Evolutionary conservation across 495 filamentous ascomycete species (phyloP).

Genomic region (Daldinia bambusicola): DNA sequence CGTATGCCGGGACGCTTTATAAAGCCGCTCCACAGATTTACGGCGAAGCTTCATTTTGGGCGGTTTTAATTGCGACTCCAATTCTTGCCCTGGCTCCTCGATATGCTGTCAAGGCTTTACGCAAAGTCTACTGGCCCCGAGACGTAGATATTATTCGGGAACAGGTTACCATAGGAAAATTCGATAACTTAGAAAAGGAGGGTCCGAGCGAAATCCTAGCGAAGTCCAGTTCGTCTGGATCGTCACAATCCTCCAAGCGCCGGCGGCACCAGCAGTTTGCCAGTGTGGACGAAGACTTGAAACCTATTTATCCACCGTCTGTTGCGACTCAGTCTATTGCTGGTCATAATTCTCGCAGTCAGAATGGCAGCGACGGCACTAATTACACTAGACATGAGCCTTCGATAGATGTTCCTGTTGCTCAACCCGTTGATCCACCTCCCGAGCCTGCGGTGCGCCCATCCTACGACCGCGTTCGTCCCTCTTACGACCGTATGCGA

Average conservation of each 20-base stretch:
- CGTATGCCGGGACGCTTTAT: constrained; percentile 76
- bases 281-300: constrained; percentile 79
- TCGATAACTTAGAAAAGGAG: constrained; percentile 69
- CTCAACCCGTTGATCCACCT: constrained; percentile 50
- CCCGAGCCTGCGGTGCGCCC: constrained; percentile 54
- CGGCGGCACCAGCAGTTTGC: constrained; percentile 68
- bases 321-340: constrained; percentile 76
- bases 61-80: constrained; percentile 76
- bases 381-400: constrained; percentile 81
- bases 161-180: constrained; percentile 83
- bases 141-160: constrained; percentile 98
- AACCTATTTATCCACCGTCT: constrained; percentile 92
- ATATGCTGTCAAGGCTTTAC: constrained; percentile 82
- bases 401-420: constrained; percentile 53
- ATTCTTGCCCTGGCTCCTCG: constrained; percentile 85
- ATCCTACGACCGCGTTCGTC: constrained; percentile 69
- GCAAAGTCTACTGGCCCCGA: constrained; percentile 91
- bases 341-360: constrained; percentile 78
- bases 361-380: constrained; percentile 93
- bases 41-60: constrained; percentile 85
- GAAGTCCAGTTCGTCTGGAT: constrained; percentile 55
- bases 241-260: constrained; percentile 61
- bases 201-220: constrained; percentile 20
- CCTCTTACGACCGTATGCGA: constrained; percentile 75
- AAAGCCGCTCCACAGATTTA: constrained; percentile 81